Base-by-base conservation (phyloP, 2,329 filamentous ascomycete species). In the Fusarium xyrophilum region DNA sequence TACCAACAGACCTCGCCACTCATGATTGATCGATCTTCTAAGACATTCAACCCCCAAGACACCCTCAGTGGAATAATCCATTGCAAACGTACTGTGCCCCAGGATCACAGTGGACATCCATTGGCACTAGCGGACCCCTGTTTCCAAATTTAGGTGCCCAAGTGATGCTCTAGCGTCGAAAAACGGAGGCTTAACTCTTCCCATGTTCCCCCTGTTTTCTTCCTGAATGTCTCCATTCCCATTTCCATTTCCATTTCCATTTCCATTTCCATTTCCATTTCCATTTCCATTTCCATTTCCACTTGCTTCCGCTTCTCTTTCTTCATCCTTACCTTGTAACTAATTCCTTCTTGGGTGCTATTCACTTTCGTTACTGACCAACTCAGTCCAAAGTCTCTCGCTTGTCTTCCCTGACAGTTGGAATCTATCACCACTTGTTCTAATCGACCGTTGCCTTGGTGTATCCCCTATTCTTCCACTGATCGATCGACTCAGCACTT, bases 171-270 rank as follows among this genome's bases (percentile, higher is more conserved):
- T 65, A 65, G 55, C 50, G 46, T 66, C n/a, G 50, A 57, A 60
- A 60, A 61, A 44, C 32, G 43, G 51, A 61, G 62, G 62, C 62
- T 64, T 59, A 36, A 58, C 44, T 56, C 39, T 51, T 56, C 46
- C 46, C 35, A 56, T 47, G 52, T 62, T 44, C 66, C 63, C 67
- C 67, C 64, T 59, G 52, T 54, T 69, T 69, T 70, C 66, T 60
- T 43, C 35, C 32, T n/a, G n/a, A n/a, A 40, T 28, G 21, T 52
- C 54, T 40, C 40, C 39, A 35, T 56, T n/a, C 30, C 39, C 51
- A n/a, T n/a, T n/a, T n/a, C n/a, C n/a, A n/a, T n/a, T n/a, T n/a
- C n/a, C n/a, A n/a, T n/a, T n/a, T n/a, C n/a, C n/a, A n/a, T n/a
- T n/a, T n/a, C n/a, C n/a, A n/a, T n/a, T n/a, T n/a, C n/a, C n/a